A percentile compares a stretch with the other conserved stretches of the same genome.
phyloP scores from a whole-genome alignment of 2,329 filamentous ascomycete species.

The Colletotrichum liaoningense region DNA sequence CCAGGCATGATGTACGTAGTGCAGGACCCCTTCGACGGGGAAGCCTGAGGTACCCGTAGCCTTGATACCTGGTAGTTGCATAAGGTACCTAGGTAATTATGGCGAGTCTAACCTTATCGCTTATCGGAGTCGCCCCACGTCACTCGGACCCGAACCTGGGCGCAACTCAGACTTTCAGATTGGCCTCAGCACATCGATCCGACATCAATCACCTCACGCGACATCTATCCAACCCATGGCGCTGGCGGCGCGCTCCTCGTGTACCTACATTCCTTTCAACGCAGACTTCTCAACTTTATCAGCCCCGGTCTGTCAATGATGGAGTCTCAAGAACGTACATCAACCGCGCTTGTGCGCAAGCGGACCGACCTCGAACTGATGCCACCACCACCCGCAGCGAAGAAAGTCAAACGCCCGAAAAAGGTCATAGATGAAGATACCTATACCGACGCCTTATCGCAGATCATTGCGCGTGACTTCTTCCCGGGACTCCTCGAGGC shows the following conservation, averaged over 20 bases:
- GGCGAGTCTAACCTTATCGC: neutral
- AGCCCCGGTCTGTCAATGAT: conserved; percentile 43
- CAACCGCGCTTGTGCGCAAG: conserved; percentile 75
- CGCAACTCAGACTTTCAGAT: conserved; percentile 7
- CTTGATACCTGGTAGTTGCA: conserved; percentile 2
- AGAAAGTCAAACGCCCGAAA: conserved; percentile 91
- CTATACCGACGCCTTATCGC: conserved; percentile 89
- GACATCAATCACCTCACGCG: neutral
- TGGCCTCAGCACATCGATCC: neutral
- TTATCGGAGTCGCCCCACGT: conserved; percentile 7
- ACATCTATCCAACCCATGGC: neutral
- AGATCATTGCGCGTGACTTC: conserved; percentile 96
- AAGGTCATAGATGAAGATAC: conserved; percentile 93
- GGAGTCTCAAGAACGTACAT: conserved; percentile 49
- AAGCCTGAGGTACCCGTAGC: neutral
- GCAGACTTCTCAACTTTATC: neutral
- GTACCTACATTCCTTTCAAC: neutral
- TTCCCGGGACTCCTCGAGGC: conserved; percentile 91
- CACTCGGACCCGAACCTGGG: neutral
- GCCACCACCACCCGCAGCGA: conserved; percentile 86
- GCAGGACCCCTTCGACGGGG: neutral
- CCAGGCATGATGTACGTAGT: neutral
- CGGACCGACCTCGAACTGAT: conserved; percentile 78
- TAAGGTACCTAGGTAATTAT: neutral
- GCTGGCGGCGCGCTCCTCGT: neutral